These are phyloP conservation scores for Rhododendron kiyosumense DNA, from an alignment of 148 eudicot species.

Conservation along the genomic window DNA sequence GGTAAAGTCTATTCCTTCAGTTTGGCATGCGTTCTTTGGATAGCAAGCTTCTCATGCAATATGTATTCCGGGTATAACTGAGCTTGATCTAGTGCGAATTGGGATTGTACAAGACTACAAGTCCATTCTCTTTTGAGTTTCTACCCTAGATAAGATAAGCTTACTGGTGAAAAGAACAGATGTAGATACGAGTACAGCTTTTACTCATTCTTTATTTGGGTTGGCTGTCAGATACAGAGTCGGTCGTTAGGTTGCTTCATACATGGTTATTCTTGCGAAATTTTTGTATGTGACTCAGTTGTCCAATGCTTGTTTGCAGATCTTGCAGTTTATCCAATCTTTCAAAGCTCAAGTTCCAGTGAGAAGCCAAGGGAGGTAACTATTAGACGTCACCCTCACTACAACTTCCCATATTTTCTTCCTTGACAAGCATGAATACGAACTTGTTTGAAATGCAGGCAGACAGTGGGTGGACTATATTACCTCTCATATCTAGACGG, in stretches of 20 bases:
- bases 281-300: not conserved
- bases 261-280: not conserved
- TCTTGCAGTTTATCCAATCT: constrained; percentile 72
- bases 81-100: not conserved
- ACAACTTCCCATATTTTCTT: not conserved
- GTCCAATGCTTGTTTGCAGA: constrained; percentile 35
- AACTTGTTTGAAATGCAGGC: constrained; percentile 32
- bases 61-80: not conserved
- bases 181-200: not conserved
- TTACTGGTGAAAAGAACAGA: not conserved
- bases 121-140: not conserved
- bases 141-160: not conserved
- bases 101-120: not conserved
- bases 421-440: not conserved
- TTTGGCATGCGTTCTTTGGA: not conserved
- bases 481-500: constrained; percentile 82
- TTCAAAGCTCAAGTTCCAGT: constrained; percentile 84
- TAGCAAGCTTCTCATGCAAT: not conserved
- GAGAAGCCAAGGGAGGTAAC: constrained; percentile 48
- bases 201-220: not conserved
- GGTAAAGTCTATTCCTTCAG: constrained; percentile 32
- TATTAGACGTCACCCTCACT: not conserved
- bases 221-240: not conserved
- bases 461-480: constrained; percentile 75
- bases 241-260: not conserved